Conservation (phyloP, 352 stramenopile species). For the Phytophthora vignae region DNA sequence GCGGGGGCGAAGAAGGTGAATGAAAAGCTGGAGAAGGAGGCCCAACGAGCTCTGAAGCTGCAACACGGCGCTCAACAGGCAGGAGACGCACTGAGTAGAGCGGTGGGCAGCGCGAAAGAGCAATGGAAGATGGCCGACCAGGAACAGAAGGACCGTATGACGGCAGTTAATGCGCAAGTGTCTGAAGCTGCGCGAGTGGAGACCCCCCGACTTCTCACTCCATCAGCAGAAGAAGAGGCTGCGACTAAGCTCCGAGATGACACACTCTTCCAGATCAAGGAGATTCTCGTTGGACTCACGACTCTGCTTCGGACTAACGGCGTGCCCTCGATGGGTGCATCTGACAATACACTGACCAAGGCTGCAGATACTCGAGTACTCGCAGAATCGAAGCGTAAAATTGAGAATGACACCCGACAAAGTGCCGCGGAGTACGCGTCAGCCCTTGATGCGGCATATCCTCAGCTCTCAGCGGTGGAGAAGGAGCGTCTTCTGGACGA, state of each 20-base stretch:
- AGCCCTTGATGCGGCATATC: slow-evolving; percentile 51
- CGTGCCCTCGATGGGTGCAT: slow-evolving; percentile 3
- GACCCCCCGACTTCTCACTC: background rate
- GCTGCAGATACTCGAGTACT: background rate
- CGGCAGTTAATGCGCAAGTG: background rate
- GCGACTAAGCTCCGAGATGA: slow-evolving; percentile 41
- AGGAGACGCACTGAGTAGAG: slow-evolving; percentile 29
- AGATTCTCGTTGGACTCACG: slow-evolving; percentile 50
- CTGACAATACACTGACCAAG: background rate
- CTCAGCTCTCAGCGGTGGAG: slow-evolving; percentile 53
- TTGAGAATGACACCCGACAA: slow-evolving; percentile 29
- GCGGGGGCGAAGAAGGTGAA: slow-evolving; percentile 40
- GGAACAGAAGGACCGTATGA: slow-evolving; percentile 20
- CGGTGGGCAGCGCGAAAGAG: slow-evolving; percentile 35
- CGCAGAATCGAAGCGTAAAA: slow-evolving; percentile 14
- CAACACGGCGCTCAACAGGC: slow-evolving; percentile 24
- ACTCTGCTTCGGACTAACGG: slow-evolving; percentile 34
- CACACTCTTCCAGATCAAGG: slow-evolving; percentile 68
- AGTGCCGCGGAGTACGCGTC: slow-evolving; percentile 52
- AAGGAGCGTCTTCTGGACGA: slow-evolving; percentile 60
- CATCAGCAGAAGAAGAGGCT: slow-evolving; percentile 20
- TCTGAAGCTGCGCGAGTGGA: background rate
- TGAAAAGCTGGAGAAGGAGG: slow-evolving; percentile 38
- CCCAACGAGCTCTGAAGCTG: slow-evolving; percentile 21
- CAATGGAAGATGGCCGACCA: slow-evolving; percentile 22